Evolutionary conservation across 257 asterid species (phyloP).

Genomic region (Orobanche coerulescens): DNA sequence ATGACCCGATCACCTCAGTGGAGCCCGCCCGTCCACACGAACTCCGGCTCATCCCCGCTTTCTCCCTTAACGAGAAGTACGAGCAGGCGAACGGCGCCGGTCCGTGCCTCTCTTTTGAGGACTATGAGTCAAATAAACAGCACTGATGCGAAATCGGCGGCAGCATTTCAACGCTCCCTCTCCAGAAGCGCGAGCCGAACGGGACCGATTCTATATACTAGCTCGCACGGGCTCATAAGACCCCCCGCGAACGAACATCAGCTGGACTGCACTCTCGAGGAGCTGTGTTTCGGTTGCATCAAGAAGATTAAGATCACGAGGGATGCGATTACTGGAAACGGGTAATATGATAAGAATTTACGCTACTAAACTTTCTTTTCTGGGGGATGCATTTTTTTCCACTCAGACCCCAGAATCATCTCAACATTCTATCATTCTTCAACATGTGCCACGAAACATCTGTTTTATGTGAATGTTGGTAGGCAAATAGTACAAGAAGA

Average conservation of each 20-base stretch:
- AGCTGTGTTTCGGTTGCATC: conserved; percentile 66
- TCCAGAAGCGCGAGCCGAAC: conserved; percentile 35
- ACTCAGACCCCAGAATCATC: too few species aligned
- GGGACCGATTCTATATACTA: conserved; percentile 47
- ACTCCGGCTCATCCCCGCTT: conserved; percentile 16
- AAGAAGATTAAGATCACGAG: conserved; percentile 51
- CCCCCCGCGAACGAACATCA: conserved; percentile 47
- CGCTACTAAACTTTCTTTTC: background rate
- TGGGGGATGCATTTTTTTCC: too few species aligned
- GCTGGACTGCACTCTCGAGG: conserved; percentile 73
- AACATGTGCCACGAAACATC: too few species aligned
- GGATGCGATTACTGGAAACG: conserved; percentile 34
- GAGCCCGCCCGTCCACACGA: conserved; percentile 31
- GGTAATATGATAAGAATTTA: conserved; percentile 27
- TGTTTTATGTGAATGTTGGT: background rate
- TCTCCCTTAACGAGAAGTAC: conserved; percentile 30
- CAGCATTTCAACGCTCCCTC: conserved; percentile 21
- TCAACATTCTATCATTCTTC: too few species aligned
- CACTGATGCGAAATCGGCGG: conserved; percentile 7
- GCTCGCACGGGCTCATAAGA: conserved; percentile 47
- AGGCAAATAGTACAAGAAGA: conserved; percentile 48
- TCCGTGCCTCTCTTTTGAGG: conserved; percentile 24
- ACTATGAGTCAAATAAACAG: conserved; percentile 30
- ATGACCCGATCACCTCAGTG: conserved; percentile 25
- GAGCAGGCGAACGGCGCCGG: conserved; percentile 24